These are phyloP conservation scores for Diversispora eburnea DNA, from an alignment of 192 early-diverging fungal genomes.

Conservation along the genomic window DNA sequence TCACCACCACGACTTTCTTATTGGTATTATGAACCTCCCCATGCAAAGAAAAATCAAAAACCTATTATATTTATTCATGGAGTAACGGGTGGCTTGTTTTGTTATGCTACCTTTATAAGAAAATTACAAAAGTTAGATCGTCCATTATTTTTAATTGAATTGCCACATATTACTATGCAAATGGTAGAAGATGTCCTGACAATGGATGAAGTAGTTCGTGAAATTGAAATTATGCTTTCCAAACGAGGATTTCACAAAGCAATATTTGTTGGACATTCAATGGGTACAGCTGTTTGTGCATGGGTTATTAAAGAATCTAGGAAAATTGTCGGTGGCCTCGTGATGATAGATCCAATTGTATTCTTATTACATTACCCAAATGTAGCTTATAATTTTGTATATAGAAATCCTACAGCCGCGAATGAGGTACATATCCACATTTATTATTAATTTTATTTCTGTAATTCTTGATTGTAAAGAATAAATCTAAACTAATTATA, in stretches of 20 bases:
- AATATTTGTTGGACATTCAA: conserved; percentile 61
- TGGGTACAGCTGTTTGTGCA: conserved; percentile 56
- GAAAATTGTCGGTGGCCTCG: conserved; percentile 46
- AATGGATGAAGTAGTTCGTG: conserved; percentile 51
- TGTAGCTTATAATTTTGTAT: conserved; percentile 61
- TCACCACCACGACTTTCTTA: conserved; percentile 32
- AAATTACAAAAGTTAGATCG: conserved; percentile 43
- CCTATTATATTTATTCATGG: conserved; percentile 71
- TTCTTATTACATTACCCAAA: conserved; percentile 60
- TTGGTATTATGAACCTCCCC: conserved; percentile 39
- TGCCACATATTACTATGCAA: conserved; percentile 66
- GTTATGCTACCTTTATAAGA: conserved; percentile 52
- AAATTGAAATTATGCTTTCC: conserved; percentile 54
- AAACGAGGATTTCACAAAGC: conserved; percentile 51
- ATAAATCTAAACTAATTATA: background rate
- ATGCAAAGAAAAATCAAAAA: conserved; percentile 25
- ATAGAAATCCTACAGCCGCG: conserved; percentile 37
- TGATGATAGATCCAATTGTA: conserved; percentile 66
- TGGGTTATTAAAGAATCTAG: conserved; percentile 56
- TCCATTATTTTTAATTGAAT: conserved; percentile 51
- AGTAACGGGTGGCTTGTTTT: conserved; percentile 60
- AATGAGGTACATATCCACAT: conserved; percentile 28
- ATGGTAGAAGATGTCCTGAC: conserved; percentile 53
- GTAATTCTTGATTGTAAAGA: background rate
- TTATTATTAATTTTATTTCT: too few species aligned